Conservation (phyloP, 1,284 basidiomycete genomes). For the Naganishia sp. region DNA sequence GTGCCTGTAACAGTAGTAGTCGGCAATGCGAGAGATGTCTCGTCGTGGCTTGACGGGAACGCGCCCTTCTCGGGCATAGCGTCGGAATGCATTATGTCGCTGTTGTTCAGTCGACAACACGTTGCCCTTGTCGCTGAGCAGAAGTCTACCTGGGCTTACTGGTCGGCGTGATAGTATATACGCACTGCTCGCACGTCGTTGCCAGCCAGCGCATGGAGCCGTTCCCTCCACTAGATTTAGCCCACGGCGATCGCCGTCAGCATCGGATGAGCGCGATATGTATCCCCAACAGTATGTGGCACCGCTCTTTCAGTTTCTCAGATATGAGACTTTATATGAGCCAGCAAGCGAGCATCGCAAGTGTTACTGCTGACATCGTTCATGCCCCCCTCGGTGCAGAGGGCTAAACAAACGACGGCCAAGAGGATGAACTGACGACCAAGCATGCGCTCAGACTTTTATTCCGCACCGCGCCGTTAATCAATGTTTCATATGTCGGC, state of each 20-base stretch:
- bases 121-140: no score
- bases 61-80: conserved; percentile 9
- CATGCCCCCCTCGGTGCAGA: no score
- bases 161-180: not conserved
- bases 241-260: conserved; percentile 1
- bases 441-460: no score
- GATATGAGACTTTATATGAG: not conserved
- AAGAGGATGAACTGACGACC: no score
- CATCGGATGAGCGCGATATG: conserved; percentile 1
- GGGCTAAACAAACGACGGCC: no score
- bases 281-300: not conserved
- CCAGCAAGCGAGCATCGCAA: no score
- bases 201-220: not conserved
- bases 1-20: not conserved
- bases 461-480: no score
- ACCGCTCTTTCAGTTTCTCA: not conserved
- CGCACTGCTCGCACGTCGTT: not conserved
- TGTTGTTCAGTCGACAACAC: not conserved
- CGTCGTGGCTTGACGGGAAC: not conserved
- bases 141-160: no score
- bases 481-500: no score
- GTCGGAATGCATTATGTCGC: conserved; percentile 1
- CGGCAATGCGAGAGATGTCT: not conserved
- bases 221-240: not conserved
- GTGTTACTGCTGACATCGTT: no score